Conservation (phyloP, 768 basidiomycete species). For the Sarcomyxa edulis region DNA sequence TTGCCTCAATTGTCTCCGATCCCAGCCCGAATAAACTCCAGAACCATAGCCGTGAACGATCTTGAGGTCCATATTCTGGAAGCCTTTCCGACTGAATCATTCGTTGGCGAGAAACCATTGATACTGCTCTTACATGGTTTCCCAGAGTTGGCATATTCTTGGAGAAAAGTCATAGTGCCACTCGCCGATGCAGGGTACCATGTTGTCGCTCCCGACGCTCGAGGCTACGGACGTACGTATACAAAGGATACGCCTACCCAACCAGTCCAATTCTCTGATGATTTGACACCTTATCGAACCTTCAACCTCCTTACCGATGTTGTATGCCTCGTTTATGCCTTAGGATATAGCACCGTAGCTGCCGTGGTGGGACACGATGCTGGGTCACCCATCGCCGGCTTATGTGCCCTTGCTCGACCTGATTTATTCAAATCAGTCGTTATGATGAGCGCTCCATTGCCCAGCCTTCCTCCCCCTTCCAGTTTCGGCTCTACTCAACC, state of each 20-base stretch:
- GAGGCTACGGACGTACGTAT: slow-evolving; percentile 47
- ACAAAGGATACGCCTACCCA: slow-evolving; percentile 8
- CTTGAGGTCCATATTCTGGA: slow-evolving; percentile 51
- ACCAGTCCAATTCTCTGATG: slow-evolving; percentile 36
- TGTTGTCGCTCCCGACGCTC: slow-evolving; percentile 59
- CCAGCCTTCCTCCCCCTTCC: slow-evolving; percentile 33
- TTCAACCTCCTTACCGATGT: slow-evolving; percentile 49
- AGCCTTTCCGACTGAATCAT: slow-evolving; percentile 23
- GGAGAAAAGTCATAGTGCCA: slow-evolving; percentile 52
- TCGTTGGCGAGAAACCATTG: slow-evolving; percentile 30
- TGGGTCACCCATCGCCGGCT: slow-evolving; percentile 48
- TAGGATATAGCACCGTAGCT: slow-evolving; percentile 41
- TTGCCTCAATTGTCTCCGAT: too few species aligned
- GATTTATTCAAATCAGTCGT: slow-evolving; percentile 53
- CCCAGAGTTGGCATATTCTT: slow-evolving; percentile 62
- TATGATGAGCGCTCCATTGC: slow-evolving; percentile 56
- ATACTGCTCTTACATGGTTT: slow-evolving; percentile 62
- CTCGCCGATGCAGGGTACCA: slow-evolving; percentile 47
- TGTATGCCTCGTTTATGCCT: slow-evolving; percentile 42
- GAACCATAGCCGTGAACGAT: slow-evolving; percentile 37
- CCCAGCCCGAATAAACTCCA: slow-evolving; percentile 29
- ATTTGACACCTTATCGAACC: slow-evolving; percentile 43
- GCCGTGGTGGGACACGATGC: slow-evolving; percentile 61
- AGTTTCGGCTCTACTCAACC: too few species aligned
- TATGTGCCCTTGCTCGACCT: slow-evolving; percentile 48